Percentiles rank a stretch among this genome's conserved stretches.
Evolutionary conservation across 495 filamentous ascomycete genomes (phyloP).

Genomic region (Mycothermus thermophilus): DNA sequence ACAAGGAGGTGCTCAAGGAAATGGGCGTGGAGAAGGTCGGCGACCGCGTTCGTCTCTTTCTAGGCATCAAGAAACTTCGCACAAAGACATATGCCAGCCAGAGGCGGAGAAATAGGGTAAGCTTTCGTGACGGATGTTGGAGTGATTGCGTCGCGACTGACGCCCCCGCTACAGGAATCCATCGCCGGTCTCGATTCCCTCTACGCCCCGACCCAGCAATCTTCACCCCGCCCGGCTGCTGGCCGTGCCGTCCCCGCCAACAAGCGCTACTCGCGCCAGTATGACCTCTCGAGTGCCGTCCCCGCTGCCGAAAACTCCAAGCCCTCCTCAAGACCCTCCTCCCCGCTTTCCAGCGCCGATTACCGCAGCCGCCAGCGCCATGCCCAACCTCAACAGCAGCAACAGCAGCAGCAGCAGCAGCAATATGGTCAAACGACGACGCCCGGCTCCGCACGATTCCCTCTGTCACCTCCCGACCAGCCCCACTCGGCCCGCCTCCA

Average conservation of each 20-base stretch:
- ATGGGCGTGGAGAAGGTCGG: slow-evolving; percentile 98
- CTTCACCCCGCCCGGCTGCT: slow-evolving; percentile 49
- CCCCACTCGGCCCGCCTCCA: slow-evolving; percentile 36
- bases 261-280: slow-evolving; percentile 64
- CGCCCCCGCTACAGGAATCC: too few relatives aligned
- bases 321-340: slow-evolving; percentile 52
- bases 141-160: too few relatives aligned
- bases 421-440: slow-evolving; percentile 13
- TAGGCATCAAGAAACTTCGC: slow-evolving; percentile 82
- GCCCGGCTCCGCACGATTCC: slow-evolving; percentile 20
- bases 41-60: slow-evolving; percentile 87
- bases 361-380: slow-evolving; percentile 30
- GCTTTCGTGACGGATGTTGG: slow-evolving; percentile 15
- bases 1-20: slow-evolving; percentile 90
- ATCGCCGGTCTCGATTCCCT: slow-evolving; percentile 50
- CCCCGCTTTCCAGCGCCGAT: slow-evolving; percentile 50
- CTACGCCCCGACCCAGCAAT: slow-evolving; percentile 52
- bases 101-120: slow-evolving; percentile 76
- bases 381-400: slow-evolving; percentile 27
- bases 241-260: slow-evolving; percentile 38
- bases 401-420: background rate
- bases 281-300: slow-evolving; percentile 28
- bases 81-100: slow-evolving; percentile 71
- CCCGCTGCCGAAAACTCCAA: slow-evolving; percentile 34
- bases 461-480: slow-evolving; percentile 26